These are phyloP conservation scores for Cercospora sp. DNA, from an alignment of 2,329 filamentous ascomycete genomes.

Conservation along the genomic window DNA sequence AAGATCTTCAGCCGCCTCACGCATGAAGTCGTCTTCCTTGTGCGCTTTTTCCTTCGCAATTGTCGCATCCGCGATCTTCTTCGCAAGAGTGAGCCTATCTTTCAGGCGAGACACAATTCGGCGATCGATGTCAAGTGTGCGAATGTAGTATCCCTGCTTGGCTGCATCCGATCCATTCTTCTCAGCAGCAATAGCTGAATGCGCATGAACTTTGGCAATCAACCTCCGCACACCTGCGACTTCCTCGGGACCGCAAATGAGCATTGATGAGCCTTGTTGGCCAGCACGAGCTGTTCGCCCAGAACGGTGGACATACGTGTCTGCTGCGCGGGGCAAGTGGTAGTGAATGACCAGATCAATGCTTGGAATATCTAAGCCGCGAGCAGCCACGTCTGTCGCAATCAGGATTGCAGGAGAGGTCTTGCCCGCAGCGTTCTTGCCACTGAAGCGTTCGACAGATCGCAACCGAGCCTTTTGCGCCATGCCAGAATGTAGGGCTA, in stretches of 20 bases:
- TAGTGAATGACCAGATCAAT: slow-evolving; percentile 94
- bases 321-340: slow-evolving; percentile 86
- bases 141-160: slow-evolving; percentile 64
- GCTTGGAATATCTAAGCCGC: slow-evolving; percentile 87
- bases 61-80: slow-evolving; percentile 77
- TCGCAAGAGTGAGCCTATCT: slow-evolving; percentile 75
- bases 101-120: slow-evolving; percentile 75
- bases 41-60: slow-evolving; percentile 85
- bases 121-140: slow-evolving; percentile 79
- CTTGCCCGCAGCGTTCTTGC: slow-evolving; percentile 56
- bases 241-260: slow-evolving; percentile 90
- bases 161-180: slow-evolving; percentile 51
- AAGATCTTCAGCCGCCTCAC: slow-evolving; percentile 82
- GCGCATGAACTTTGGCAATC: slow-evolving; percentile 81
- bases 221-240: slow-evolving; percentile 80
- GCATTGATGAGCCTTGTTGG: slow-evolving; percentile 74
- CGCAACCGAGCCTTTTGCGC: slow-evolving; percentile 91
- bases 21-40: slow-evolving; percentile 82
- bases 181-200: slow-evolving; percentile 44
- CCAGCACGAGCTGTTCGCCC: slow-evolving; percentile 88
- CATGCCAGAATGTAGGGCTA: slow-evolving; percentile 91
- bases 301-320: slow-evolving; percentile 93
- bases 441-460: slow-evolving; percentile 78
- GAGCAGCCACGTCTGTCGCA: slow-evolving; percentile 89
- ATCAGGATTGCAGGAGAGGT: slow-evolving; percentile 64